Conservation (phyloP, 345 rosid genomes). For the Eucalyptus melliodora region DNA sequence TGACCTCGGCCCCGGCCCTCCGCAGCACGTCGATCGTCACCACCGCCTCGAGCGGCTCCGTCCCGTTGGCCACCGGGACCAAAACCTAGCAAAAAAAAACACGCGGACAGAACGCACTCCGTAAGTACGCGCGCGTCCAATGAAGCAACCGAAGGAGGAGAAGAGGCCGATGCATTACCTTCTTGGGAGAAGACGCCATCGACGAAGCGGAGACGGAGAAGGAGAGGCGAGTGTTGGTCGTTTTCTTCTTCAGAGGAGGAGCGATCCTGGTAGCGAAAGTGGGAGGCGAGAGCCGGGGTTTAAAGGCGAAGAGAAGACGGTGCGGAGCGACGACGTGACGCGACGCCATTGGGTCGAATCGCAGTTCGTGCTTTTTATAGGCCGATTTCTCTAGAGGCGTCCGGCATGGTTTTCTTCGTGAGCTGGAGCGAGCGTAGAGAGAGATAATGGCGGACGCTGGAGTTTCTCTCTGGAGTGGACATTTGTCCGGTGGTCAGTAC, state of each 20-base stretch:
- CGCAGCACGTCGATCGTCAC: conserved; percentile 72
- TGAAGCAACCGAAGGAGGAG: neutral
- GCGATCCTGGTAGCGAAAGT: neutral
- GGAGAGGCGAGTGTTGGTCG: neutral
- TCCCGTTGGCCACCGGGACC: conserved; percentile 86
- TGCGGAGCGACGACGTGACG: neutral
- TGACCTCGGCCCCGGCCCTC: conserved; percentile 78
- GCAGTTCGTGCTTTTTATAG: neutral
- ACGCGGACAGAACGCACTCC: neutral
- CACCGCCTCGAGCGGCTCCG: conserved; percentile 94
- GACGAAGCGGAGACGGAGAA: conserved; percentile 19
- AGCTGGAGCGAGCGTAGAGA: neutral
- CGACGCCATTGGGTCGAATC: neutral
- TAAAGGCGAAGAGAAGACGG: neutral
- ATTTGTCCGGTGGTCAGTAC: neutral
- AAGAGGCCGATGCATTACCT: conserved; percentile 2
- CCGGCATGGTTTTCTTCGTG: neutral
- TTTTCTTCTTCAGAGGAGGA: neutral
- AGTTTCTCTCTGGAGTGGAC: neutral
- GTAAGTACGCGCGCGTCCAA: neutral
- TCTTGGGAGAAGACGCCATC: conserved; percentile 50
- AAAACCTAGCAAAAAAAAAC: conserved; percentile 34
- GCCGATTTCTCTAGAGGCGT: neutral
- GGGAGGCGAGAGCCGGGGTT: neutral
- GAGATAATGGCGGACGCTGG: neutral